Percentiles rank a stretch among this genome's conserved stretches.
Evolutionary conservation across 306 rosid species (phyloP).

Genomic region (Sindora glabra): DNA sequence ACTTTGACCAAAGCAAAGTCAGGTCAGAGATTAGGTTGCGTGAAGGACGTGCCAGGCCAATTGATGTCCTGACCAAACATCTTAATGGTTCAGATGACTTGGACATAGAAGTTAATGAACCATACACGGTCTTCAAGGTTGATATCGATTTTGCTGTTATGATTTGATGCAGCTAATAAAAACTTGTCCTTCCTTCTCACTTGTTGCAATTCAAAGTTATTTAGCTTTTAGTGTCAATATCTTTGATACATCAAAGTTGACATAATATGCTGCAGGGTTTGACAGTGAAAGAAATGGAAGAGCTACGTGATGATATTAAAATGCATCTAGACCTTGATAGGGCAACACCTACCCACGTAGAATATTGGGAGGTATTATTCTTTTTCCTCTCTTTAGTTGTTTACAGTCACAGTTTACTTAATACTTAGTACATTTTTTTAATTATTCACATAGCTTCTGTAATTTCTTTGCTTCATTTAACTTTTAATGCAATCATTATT

Average conservation of each 20-base stretch:
- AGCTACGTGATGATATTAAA: constrained; percentile 94
- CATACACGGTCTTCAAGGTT: constrained; percentile 95
- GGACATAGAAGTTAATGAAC: constrained; percentile 86
- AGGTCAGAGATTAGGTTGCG: constrained; percentile 97
- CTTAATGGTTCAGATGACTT: constrained; percentile 77
- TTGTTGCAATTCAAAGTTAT: neutral
- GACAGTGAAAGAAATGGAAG: constrained; percentile 91
- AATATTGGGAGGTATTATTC: constrained; percentile 82
- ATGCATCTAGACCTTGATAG: constrained; percentile 98
- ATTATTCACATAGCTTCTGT: no score
- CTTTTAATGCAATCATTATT: no score
- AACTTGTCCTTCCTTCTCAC: neutral
- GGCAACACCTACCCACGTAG: constrained; percentile 80
- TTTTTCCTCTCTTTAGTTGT: constrained; percentile 11
- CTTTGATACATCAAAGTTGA: constrained; percentile 7
- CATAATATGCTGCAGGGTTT: constrained; percentile 56
- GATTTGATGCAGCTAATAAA: neutral
- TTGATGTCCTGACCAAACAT: constrained; percentile 82
- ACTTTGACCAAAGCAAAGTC: constrained; percentile 95
- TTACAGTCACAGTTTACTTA: no score
- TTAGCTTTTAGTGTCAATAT: neutral
- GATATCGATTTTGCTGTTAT: neutral
- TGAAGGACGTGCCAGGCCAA: constrained; percentile 94
- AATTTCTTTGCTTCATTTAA: no score
- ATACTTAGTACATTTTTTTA: no score